A percentile compares a stretch with the other conserved stretches of the same genome.
These are phyloP conservation scores for Apiotrichum sp. DNA, from an alignment of 1,284 basidiomycete genomes.

Conservation along the genomic window DNA sequence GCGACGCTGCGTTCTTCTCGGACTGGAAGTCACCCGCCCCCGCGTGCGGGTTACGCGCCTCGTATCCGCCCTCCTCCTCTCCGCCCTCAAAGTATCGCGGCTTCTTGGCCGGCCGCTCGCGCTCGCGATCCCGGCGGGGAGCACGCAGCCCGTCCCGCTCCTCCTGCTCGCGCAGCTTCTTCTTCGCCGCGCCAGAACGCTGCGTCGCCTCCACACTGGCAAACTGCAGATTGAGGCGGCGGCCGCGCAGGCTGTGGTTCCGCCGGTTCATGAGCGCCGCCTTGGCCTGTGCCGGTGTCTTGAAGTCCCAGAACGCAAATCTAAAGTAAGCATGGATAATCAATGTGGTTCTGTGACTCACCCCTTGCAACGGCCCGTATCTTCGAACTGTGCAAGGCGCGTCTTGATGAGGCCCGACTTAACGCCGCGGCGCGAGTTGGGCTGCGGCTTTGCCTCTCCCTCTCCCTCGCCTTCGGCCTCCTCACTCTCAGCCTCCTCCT, in stretches of 20 bases:
- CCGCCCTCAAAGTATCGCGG: slow-evolving; percentile 13
- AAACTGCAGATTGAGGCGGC: slow-evolving; percentile 45
- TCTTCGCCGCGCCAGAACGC: slow-evolving; percentile 22
- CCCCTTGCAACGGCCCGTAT: slow-evolving; percentile 92
- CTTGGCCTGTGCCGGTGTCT: slow-evolving; percentile 69
- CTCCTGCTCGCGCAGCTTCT: slow-evolving; percentile 6
- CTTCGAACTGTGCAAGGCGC: slow-evolving; percentile 91
- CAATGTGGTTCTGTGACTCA: slow-evolving; percentile 50
- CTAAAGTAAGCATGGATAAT: slow-evolving; percentile 48
- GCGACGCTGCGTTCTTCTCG: slow-evolving; percentile 8
- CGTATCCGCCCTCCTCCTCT: slow-evolving; percentile 7
- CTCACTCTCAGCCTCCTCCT: slow-evolving; percentile 25
- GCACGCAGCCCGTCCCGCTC: slow-evolving; percentile 3
- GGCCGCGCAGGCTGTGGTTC: slow-evolving; percentile 77
- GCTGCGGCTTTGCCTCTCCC: slow-evolving; percentile 28
- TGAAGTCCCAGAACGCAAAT: slow-evolving; percentile 93
- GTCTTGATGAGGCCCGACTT: slow-evolving; percentile 74
- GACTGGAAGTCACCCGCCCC: slow-evolving; percentile 10
- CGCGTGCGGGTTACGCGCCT: not conserved
- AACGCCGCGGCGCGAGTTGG: slow-evolving; percentile 40
- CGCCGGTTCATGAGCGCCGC: slow-evolving; percentile 71
- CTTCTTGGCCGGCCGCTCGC: slow-evolving; percentile 8
- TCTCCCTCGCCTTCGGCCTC: too few species aligned
- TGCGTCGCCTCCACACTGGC: slow-evolving; percentile 40
- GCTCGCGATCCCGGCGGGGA: too few species aligned